Evolutionary conservation across 345 rosid genomes (phyloP).

Genomic region (Ceriops decandra): DNA sequence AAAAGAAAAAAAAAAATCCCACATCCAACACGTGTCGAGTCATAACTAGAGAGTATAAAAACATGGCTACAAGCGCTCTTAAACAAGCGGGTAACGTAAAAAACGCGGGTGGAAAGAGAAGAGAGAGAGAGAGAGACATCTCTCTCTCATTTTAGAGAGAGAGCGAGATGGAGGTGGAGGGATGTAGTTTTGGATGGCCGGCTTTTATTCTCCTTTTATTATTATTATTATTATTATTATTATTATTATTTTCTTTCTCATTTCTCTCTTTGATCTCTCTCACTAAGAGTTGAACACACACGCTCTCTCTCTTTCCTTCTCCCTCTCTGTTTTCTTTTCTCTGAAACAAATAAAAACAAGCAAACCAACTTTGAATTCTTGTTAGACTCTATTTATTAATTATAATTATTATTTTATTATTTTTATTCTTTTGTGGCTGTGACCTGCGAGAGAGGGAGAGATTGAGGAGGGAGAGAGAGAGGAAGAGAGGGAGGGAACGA

Average conservation of each 20-base stretch:
- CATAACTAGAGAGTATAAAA: no score
- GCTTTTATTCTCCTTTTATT: constrained; percentile 29
- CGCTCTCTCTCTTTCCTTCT: constrained; percentile 11
- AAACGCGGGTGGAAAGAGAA: constrained; percentile 27
- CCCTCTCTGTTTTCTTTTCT: not conserved
- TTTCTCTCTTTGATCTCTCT: not conserved
- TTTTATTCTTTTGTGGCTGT: no score
- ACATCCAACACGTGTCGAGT: no score
- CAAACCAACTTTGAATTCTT: not conserved
- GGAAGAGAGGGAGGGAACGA: not conserved
- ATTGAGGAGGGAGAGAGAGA: no score
- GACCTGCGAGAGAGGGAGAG: no score
- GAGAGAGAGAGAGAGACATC: not conserved
- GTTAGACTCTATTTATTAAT: no score
- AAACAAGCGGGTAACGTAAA: not conserved
- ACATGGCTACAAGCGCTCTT: no score
- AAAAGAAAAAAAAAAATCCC: no score
- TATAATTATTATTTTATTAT: no score
- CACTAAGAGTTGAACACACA: constrained; percentile 2
- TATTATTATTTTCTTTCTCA: not conserved
- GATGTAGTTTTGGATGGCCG: constrained; percentile 30
- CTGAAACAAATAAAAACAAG: no score
- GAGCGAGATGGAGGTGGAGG: not conserved
- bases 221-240: no score
- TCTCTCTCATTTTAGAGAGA: no score